Evolutionary conservation across 225 moss, liverwort and hornwort species (phyloP).

Genomic region (Pseudisothecium myosuroides): DNA sequence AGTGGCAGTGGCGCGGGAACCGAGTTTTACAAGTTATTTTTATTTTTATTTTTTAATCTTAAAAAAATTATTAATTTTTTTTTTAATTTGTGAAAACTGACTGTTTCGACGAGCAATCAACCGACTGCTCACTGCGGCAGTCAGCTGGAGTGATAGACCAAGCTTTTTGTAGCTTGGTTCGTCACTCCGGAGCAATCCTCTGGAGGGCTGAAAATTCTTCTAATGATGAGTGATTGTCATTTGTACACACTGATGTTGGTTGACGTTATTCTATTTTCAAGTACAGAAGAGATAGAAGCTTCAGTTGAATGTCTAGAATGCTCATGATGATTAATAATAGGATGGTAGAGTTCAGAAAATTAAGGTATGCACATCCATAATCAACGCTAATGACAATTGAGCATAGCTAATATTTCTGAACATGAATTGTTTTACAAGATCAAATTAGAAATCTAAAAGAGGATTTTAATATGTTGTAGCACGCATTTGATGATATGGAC

Average conservation of each 20-base stretch:
- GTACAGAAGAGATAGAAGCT: neutral
- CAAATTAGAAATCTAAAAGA: neutral
- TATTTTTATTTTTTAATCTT: too few relatives aligned
- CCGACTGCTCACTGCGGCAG: too few relatives aligned
- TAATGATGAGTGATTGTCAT: neutral
- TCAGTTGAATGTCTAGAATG: neutral
- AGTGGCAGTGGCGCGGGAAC: too few relatives aligned
- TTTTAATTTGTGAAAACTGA: too few relatives aligned
- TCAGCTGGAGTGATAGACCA: neutral
- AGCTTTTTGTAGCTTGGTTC: too few relatives aligned
- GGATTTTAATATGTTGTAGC: too few relatives aligned
- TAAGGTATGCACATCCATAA: neutral
- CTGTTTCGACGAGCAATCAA: too few relatives aligned
- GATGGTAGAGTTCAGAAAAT: too few relatives aligned
- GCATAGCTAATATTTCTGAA: neutral
- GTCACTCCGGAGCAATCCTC: too few relatives aligned
- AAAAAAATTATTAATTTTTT: too few relatives aligned
- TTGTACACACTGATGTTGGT: neutral
- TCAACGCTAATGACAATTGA: neutral
- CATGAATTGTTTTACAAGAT: neutral
- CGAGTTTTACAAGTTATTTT: too few relatives aligned
- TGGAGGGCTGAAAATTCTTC: neutral
- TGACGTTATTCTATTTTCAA: neutral
- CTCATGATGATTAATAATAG: neutral
- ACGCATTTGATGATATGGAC: too few relatives aligned